phyloP scores from a whole-genome alignment of 2,329 filamentous ascomycete genomes.

The Aspergillus chevalieri region DNA sequence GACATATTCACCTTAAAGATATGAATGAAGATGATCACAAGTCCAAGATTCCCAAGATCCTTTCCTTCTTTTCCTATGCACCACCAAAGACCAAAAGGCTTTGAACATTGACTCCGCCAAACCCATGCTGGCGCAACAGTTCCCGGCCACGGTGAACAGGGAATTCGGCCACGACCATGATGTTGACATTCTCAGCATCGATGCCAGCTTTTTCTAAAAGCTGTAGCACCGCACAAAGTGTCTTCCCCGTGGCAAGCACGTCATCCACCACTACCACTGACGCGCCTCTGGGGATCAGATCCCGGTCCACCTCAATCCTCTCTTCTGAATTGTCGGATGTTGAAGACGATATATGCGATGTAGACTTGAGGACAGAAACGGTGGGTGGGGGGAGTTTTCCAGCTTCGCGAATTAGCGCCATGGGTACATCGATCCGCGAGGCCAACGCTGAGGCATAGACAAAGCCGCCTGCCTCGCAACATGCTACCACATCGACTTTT shows the following conservation, averaged over 20 bases:
- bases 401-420: conserved; percentile 50
- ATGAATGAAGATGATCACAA: not conserved
- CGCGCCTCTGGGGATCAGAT: conserved; percentile 34
- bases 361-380: conserved; percentile 42
- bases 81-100: conserved; percentile 50
- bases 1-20: not conserved
- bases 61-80: conserved; percentile 21
- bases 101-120: conserved; percentile 46
- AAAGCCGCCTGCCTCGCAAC: conserved; percentile 55
- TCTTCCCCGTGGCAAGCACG: conserved; percentile 52
- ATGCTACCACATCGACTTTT: conserved; percentile 41
- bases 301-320: conserved; percentile 46
- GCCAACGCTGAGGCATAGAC: conserved; percentile 51
- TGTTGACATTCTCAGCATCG: conserved; percentile 32
- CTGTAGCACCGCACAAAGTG: conserved; percentile 48
- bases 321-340: conserved; percentile 14
- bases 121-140: conserved; percentile 42
- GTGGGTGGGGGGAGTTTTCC: conserved; percentile 56
- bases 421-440: conserved; percentile 31
- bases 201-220: conserved; percentile 44
- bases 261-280: conserved; percentile 56
- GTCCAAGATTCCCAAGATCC: not conserved
- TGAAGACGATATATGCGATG: conserved; percentile 52
- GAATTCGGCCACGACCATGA: conserved; percentile 56
- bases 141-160: conserved; percentile 49